Conservation (phyloP, 306 rosid species). For the Urtica urens region DNA sequence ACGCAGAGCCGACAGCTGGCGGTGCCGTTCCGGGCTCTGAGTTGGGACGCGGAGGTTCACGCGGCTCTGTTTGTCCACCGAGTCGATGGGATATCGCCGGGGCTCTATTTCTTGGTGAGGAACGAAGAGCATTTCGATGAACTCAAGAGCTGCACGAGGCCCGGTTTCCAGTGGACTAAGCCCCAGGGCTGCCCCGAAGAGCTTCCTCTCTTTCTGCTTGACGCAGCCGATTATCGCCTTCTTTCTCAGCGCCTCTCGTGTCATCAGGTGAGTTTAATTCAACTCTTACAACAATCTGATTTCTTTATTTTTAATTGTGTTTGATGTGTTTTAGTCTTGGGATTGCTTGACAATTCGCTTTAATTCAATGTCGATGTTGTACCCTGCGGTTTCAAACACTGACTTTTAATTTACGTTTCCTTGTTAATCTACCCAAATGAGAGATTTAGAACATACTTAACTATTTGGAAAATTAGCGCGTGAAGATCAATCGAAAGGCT, state of each 20-base stretch:
- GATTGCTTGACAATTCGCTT: conserved; percentile 11
- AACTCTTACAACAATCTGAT: no score
- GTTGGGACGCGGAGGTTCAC: conserved; percentile 93
- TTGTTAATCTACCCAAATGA: no score
- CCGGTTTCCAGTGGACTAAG: conserved; percentile 65
- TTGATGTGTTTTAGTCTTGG: not conserved
- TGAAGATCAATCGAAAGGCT: no score
- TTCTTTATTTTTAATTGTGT: not conserved
- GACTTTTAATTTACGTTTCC: no score
- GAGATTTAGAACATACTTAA: no score
- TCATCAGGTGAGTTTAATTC: conserved; percentile 52
- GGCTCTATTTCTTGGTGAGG: conserved; percentile 79
- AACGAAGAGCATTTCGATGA: conserved; percentile 61
- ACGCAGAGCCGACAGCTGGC: conserved; percentile 43
- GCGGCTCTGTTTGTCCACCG: conserved; percentile 89
- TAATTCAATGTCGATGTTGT: no score
- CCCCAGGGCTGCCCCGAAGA: conserved; percentile 72
- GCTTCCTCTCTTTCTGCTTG: conserved; percentile 69
- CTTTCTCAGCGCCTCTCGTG: conserved; percentile 61
- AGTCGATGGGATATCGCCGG: conserved; percentile 64
- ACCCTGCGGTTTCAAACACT: no score
- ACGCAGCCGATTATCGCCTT: conserved; percentile 30
- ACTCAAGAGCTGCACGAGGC: conserved; percentile 47
- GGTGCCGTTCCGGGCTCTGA: conserved; percentile 55
- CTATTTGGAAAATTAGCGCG: no score